Base-by-base conservation (phyloP, 2,329 filamentous ascomycete genomes). In the Aspergillus transmontanensis region DNA sequence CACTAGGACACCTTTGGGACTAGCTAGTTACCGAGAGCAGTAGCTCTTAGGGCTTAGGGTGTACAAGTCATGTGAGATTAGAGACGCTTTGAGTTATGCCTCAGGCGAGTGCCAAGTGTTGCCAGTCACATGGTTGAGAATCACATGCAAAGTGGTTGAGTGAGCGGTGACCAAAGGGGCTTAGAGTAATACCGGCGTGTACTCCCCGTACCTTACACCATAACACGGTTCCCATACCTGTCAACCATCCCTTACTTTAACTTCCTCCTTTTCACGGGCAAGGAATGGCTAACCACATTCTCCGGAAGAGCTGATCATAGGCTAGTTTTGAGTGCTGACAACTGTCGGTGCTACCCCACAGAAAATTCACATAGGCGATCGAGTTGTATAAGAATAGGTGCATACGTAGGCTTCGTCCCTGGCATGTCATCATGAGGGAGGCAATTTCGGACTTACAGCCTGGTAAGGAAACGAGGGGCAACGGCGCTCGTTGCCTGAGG, bases 1-100 rank as follows among this genome's bases (percentile, higher is more conserved):
- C 70, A 68, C 71, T 76, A 75, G 72, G 32, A 57, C 45, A 63
- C 11, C 28, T 72, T 71, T 64, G 60, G 66, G 69, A 46, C 50
- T 70, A 70, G 67, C 58, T 23, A 12, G 6, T 58, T 67, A 41
- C 59, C 60, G 48, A 61, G 50, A 59, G n/a, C 16, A 58, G 41
- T 45, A 21, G 16, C 6, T 1, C 2, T 3, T 64, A 71, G 68
- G 71, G 71, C 56, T 70, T 32, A 32, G 48, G 48, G 48, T 30
- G 1, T 30, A 1, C 0, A 3, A 4, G 66, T 39, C 54, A 1
- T 0, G 23, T 0, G 0, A 16, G 11, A 28, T 16, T 54, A 51
- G 59, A 10, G 57, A 61, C 57, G 36, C 12, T 11, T 26, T 39
- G 58, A 26, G 28, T 53, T 23, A 53, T 53, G 19, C 7, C 36